Evolutionary conservation across 2,329 filamentous ascomycete species (phyloP).

Genomic region (Didymella sp.): DNA sequence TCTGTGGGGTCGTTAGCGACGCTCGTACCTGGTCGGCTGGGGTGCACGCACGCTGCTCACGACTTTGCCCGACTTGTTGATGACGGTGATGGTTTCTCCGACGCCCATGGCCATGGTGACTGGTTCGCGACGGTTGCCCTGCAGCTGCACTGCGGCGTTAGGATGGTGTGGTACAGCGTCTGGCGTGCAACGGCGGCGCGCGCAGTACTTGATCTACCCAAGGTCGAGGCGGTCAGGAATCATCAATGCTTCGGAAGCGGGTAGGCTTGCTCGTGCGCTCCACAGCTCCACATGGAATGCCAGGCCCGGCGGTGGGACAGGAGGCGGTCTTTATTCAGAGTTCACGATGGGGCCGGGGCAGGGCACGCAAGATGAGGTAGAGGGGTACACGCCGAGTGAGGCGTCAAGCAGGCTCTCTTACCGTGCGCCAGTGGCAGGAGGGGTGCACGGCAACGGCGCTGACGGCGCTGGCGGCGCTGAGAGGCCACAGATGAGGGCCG

Average conservation of each 20-base stretch:
- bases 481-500: slow-evolving; percentile 20
- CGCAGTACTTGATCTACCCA: slow-evolving; percentile 22
- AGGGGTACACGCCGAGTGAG: slow-evolving; percentile 33
- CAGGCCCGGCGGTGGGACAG: slow-evolving; percentile 12
- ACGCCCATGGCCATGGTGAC: slow-evolving; percentile 50
- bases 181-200: slow-evolving; percentile 29
- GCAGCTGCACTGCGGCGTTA: slow-evolving; percentile 33
- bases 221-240: slow-evolving; percentile 40
- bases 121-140: slow-evolving; percentile 21
- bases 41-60: slow-evolving; percentile 76
- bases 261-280: slow-evolving; percentile 26
- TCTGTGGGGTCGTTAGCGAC: slow-evolving; percentile 59
- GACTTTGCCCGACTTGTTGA: slow-evolving; percentile 90
- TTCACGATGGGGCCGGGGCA: slow-evolving; percentile 14
- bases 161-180: slow-evolving; percentile 25
- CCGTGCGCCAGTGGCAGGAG: slow-evolving; percentile 30
- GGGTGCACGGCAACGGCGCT: slow-evolving; percentile 3
- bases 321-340: slow-evolving; percentile 17
- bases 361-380: slow-evolving; percentile 7
- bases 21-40: slow-evolving; percentile 8
- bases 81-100: slow-evolving; percentile 82
- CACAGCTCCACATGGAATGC: slow-evolving; percentile 32
- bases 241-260: slow-evolving; percentile 40
- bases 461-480: too few relatives aligned
- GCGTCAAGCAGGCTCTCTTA: slow-evolving; percentile 29